These are phyloP conservation scores for Xerocomus amazonicus DNA, from an alignment of 1,284 basidiomycete species.

Conservation along the genomic window DNA sequence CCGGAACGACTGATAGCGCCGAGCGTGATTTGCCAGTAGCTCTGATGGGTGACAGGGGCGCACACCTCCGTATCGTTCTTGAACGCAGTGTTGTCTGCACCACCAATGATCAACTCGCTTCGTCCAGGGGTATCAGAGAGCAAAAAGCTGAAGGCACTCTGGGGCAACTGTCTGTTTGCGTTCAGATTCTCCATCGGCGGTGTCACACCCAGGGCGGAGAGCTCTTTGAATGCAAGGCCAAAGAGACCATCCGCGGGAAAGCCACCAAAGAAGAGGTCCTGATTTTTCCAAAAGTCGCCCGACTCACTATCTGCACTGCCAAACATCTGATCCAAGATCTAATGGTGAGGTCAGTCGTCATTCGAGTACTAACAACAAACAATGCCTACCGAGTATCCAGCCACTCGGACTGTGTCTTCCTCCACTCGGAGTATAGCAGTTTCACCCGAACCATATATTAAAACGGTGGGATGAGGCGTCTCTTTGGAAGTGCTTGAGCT, in stretches of 20 bases:
- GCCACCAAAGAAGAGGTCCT: not conserved
- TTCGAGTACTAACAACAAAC: not conserved
- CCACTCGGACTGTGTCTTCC: conserved; percentile 23
- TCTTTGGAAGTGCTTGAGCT: conserved; percentile 23
- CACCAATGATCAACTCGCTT: conserved; percentile 54
- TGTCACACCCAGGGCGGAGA: conserved; percentile 33
- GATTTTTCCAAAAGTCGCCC: conserved; percentile 30
- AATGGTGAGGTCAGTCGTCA: conserved; percentile 1
- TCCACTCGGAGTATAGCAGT: conserved; percentile 17
- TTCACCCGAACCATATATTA: conserved; percentile 34
- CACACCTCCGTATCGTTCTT: conserved; percentile 32
- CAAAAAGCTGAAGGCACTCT: conserved; percentile 51
- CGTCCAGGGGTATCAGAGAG: conserved; percentile 34
- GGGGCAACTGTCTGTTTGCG: conserved; percentile 32
- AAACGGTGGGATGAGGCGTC: conserved; percentile 12
- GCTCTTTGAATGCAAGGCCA: conserved; percentile 41
- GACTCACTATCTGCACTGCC: conserved; percentile 39
- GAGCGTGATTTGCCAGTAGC: conserved; percentile 25
- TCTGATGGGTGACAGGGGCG: conserved; percentile 12
- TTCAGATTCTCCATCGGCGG: conserved; percentile 42
- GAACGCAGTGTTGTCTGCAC: conserved; percentile 35
- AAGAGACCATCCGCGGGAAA: conserved; percentile 46
- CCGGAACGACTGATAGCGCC: conserved; percentile 2
- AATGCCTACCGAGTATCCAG: conserved; percentile 15
- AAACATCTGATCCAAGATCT: conserved; percentile 36